Conservation (phyloP, 768 basidiomycete genomes). For the Tricholoma bakamatsutake region DNA sequence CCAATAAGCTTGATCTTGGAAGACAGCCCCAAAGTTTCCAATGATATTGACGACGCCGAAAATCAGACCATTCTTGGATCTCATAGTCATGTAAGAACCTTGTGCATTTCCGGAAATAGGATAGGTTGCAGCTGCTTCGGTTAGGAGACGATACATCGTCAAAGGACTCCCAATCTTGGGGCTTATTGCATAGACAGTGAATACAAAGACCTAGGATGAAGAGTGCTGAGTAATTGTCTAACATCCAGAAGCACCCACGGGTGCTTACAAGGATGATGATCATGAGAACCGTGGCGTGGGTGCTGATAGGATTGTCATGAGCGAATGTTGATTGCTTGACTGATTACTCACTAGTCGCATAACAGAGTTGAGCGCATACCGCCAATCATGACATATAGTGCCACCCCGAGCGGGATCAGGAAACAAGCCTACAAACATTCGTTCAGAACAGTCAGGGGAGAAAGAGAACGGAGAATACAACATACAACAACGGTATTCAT, state of each 20-base stretch:
- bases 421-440: conserved; percentile 63
- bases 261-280: conserved; percentile 59
- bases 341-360: conserved; percentile 68
- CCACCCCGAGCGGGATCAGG: conserved; percentile 82
- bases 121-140: conserved; percentile 39
- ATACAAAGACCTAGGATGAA: conserved; percentile 40
- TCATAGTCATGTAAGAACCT: conserved; percentile 81
- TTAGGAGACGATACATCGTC: conserved; percentile 76
- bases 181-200: conserved; percentile 80
- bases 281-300: conserved; percentile 83
- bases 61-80: conserved; percentile 72
- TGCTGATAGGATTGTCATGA: conserved; percentile 36
- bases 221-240: background rate
- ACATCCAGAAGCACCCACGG: background rate
- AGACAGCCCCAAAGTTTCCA: conserved; percentile 67
- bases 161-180: conserved; percentile 72
- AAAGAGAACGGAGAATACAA: background rate
- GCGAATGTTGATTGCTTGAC: background rate
- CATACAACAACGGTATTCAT: conserved; percentile 80
- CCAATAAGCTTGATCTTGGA: conserved; percentile 78
- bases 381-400: conserved; percentile 83
- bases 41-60: conserved; percentile 87
- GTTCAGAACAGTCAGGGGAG: background rate
- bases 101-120: conserved; percentile 81
- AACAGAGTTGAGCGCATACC: conserved; percentile 84